Evolutionary conservation across 1,139 yeast species (phyloP).

Genomic region (Pichia sp.): DNA sequence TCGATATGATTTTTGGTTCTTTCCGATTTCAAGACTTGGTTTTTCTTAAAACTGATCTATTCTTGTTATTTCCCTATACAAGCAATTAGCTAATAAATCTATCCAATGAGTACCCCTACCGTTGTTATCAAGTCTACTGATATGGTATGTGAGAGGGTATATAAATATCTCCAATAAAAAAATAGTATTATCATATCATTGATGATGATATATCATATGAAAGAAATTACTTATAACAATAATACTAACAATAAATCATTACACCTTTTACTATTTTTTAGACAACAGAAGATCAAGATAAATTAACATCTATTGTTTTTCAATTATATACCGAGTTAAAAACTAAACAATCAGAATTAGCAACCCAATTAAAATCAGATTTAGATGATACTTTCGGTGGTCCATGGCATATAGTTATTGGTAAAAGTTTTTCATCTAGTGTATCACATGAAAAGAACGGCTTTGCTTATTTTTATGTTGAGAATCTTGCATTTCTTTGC

Average conservation of each 20-base stretch:
- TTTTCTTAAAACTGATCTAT: not conserved
- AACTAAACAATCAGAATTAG: conserved; percentile 64
- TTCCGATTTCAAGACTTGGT: not conserved
- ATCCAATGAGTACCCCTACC: not conserved
- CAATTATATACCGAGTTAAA: conserved; percentile 43
- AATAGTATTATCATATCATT: not conserved
- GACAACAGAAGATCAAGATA: conserved; percentile 54
- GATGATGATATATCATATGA: not conserved
- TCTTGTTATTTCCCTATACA: not conserved
- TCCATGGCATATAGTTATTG: conserved; percentile 95
- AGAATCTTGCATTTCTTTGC: conserved; percentile 69
- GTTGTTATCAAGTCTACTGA: conserved; percentile 5
- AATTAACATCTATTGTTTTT: conserved; percentile 51
- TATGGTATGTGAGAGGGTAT: conserved; percentile 1
- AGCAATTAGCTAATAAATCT: not conserved
- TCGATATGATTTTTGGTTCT: not conserved
- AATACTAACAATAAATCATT: not conserved
- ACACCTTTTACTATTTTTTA: conserved; percentile 7
- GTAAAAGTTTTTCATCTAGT: conserved; percentile 86
- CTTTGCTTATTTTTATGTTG: conserved; percentile 80
- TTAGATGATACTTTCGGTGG: conserved; percentile 62
- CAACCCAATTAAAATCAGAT: conserved; percentile 72
- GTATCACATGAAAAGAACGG: conserved; percentile 83
- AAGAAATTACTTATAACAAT: not conserved
- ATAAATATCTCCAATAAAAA: not conserved